A percentile compares a stretch with the other conserved stretches of the same genome.
Evolutionary conservation across 73 alveolate species (phyloP).

Genomic region (Symbiodinium natans): DNA sequence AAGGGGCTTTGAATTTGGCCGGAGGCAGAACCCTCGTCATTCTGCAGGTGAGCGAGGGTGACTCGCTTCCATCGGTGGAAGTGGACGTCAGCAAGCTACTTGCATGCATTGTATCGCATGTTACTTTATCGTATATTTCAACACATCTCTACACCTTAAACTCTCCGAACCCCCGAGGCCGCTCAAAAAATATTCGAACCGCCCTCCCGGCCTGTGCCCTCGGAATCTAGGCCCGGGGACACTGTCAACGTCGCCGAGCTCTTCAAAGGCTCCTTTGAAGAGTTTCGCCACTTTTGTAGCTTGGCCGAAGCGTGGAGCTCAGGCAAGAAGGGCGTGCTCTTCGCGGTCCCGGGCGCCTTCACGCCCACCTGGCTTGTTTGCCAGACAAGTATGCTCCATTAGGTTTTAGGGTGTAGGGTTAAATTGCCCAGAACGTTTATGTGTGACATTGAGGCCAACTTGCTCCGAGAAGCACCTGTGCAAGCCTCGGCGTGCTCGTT

Average conservation of each 20-base stretch:
- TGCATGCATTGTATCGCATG: not conserved
- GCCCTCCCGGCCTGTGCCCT: not conserved
- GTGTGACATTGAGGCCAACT: too few species aligned
- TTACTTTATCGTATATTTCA: too few species aligned
- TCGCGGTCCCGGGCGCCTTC: constrained; percentile 96
- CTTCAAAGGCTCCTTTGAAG: constrained; percentile 56
- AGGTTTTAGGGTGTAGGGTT: not conserved
- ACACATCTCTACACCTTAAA: too few species aligned
- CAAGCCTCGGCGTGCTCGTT: not conserved
- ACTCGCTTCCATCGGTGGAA: constrained; percentile 62
- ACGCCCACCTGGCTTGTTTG: constrained; percentile 41
- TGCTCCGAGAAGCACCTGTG: constrained; percentile 95
- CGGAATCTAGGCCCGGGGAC: constrained; percentile 64
- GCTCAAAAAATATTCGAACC: too few species aligned
- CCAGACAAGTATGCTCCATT: not conserved
- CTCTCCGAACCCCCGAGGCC: too few species aligned
- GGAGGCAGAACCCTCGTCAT: not conserved
- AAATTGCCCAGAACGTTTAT: not conserved
- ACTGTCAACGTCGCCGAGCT: constrained; percentile 89
- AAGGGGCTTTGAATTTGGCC: not conserved
- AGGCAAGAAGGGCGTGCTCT: constrained; percentile 95
- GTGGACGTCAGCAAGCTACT: constrained; percentile 65
- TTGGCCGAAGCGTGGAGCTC: not conserved
- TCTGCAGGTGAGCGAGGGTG: constrained; percentile 81
- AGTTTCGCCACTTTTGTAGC: not conserved